Percentiles rank a stretch among this genome's conserved stretches.
These are phyloP conservation scores for Grosmannia huntii DNA, from an alignment of 2,329 filamentous ascomycete species.

Conservation along the genomic window DNA sequence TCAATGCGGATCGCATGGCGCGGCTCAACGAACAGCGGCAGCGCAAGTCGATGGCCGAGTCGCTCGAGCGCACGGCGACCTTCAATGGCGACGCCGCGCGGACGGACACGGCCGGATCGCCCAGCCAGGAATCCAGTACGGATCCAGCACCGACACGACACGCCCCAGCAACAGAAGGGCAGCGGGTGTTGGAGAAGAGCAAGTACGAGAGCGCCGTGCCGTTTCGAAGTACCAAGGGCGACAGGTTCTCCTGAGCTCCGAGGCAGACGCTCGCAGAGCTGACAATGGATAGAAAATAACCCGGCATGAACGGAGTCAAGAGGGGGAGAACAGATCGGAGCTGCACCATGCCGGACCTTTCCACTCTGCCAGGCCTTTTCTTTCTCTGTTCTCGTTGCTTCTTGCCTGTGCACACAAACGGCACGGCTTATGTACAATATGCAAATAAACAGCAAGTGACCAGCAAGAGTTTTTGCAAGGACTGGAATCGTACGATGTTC, in stretches of 20 bases:
- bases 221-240: conserved; percentile 69
- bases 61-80: conserved; percentile 34
- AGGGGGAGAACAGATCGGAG: no score
- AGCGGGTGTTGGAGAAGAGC: conserved; percentile 61
- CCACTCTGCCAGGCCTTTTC: no score
- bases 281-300: background rate
- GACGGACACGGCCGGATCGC: conserved; percentile 45
- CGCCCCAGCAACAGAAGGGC: conserved; percentile 56
- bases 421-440: no score
- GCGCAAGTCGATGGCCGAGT: conserved; percentile 46
- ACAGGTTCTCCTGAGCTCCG: conserved; percentile 55
- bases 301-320: background rate
- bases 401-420: no score
- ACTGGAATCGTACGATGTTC: background rate
- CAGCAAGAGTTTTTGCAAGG: background rate
- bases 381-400: no score
- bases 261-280: background rate
- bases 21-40: conserved; percentile 55
- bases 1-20: conserved; percentile 75
- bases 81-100: conserved; percentile 36
- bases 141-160: conserved; percentile 84
- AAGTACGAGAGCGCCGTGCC: conserved; percentile 77
- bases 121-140: conserved; percentile 57
- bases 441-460: background rate
- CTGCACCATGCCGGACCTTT: no score